Conservation (phyloP, 2,329 filamentous ascomycete genomes). For the Clarireedia hainanense region DNA sequence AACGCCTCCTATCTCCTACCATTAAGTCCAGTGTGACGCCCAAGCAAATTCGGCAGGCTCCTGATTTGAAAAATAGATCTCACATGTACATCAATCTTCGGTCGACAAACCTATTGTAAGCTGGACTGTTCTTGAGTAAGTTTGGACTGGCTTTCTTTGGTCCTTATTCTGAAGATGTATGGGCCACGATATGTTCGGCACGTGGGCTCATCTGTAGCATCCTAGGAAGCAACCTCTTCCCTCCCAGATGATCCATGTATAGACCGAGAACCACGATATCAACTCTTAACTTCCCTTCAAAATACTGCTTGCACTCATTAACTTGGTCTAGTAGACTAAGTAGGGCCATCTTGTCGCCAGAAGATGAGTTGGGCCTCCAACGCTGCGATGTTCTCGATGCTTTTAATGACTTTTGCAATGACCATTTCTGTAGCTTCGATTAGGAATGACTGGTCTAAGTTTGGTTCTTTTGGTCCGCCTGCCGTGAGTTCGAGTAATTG, state of each 20-base stretch:
- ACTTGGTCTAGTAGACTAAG: neutral
- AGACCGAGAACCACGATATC: neutral
- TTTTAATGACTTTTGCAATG: neutral
- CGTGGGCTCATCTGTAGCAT: no score
- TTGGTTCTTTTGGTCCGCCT: neutral
- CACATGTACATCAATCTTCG: no score
- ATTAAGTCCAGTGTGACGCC: no score
- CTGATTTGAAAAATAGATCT: no score
- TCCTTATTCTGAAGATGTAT: no score
- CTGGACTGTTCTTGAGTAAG: no score
- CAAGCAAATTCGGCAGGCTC: no score
- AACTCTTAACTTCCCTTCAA: neutral
- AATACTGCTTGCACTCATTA: neutral
- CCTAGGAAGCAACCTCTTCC: neutral
- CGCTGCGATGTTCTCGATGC: neutral
- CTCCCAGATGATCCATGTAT: neutral
- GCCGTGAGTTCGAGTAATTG: neutral
- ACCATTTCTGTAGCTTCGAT: neutral
- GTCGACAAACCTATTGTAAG: no score
- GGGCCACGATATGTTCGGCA: no score
- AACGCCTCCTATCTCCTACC: no score
- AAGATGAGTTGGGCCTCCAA: neutral
- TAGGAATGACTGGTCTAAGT: neutral
- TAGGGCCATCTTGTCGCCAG: neutral
- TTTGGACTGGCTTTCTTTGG: no score